Evolutionary conservation across 1,139 yeast species (phyloP), one percentile per base, ranked within the genome.

Genomic region (Scheffersomyces parashehatae): DNA sequence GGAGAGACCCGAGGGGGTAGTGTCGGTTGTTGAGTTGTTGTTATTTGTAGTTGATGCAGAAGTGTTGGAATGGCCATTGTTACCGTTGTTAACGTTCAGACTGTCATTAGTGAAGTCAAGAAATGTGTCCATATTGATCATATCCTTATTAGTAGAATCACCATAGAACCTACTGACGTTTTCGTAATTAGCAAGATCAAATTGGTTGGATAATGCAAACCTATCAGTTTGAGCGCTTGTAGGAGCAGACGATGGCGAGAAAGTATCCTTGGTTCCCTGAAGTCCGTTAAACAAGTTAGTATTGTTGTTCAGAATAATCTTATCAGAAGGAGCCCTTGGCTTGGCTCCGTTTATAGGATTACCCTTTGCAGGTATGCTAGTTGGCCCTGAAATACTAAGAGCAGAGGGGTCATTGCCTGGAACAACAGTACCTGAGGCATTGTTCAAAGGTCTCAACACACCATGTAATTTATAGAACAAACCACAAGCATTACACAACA

Each of bases 401-500:
- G 26, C 26, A 41, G 41, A 50, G 38, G 46, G 31, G 35, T 50
- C 48, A 20, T 48, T 45, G 28, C 41, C 35, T 40, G 45, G 39
- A 20, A 42, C 39, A n/a, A 41, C 43, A 37, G 36, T 44, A 30
- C 46, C 42, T 36, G 40, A 35, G 15, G 49, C 44, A 38, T 56
- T 50, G 45, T 60, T 67, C 37, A 73, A 56, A 4, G 79, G 79
- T 31, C 79, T 58, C 51, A 72, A 65, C 2, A 71, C 74, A 3
- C 79, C 78, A 51, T 73, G 78, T 38, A 73, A 59, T 52, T 72
- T 73, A 53, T 70, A 71, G 50, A 73, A 73, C 41, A 74, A 63
- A 3, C 79, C 79, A 54, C 79, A 74, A 0, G 79, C 79, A 51
- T 74, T 74, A 51, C 79, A 74, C 29, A 74, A 58, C 40, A 74